These are phyloP conservation scores for Xylariaceae sp. DNA, from an alignment of 2,329 filamentous ascomycete genomes.

Conservation along the genomic window DNA sequence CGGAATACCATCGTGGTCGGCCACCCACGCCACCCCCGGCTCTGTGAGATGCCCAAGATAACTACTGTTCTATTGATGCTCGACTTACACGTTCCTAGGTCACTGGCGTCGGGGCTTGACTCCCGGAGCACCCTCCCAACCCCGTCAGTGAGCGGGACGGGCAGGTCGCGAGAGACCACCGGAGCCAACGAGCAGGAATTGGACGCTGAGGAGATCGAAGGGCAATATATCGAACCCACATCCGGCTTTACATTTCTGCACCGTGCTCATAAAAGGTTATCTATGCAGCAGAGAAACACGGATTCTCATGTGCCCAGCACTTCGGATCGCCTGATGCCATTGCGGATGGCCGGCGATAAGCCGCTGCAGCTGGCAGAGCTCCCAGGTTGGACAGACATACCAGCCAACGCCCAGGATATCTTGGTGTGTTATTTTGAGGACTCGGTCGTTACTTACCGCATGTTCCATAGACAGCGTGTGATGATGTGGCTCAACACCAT, in stretches of 20 bases:
- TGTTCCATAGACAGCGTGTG: slow-evolving; percentile 1
- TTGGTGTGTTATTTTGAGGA: slow-evolving; percentile 5
- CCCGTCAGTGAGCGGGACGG: too few relatives aligned
- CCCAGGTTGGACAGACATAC: background rate
- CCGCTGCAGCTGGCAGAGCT: slow-evolving; percentile 14
- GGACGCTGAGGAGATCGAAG: slow-evolving; percentile 33
- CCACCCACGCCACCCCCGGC: slow-evolving; percentile 27
- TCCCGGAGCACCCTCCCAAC: too few relatives aligned
- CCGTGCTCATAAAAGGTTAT: slow-evolving; percentile 43
- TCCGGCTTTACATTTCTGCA: slow-evolving; percentile 50
- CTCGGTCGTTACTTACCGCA: slow-evolving; percentile 6
- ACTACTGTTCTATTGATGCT: too few relatives aligned
- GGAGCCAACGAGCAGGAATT: too few relatives aligned
- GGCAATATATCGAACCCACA: slow-evolving; percentile 47
- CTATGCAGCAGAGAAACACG: slow-evolving; percentile 26
- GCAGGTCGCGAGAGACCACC: too few relatives aligned
- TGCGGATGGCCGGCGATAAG: slow-evolving; percentile 22
- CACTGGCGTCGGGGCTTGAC: too few relatives aligned
- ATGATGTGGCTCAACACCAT: slow-evolving; percentile 34
- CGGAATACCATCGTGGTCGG: slow-evolving; percentile 28
- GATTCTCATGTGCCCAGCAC: slow-evolving; percentile 5
- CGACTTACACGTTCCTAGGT: too few relatives aligned
- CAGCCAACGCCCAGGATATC: slow-evolving; percentile 1
- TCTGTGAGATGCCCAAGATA: background rate
- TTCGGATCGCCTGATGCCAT: slow-evolving; percentile 16